These are phyloP conservation scores for Starmerella stellata DNA, from an alignment of 805 yeast species.

Conservation along the genomic window DNA sequence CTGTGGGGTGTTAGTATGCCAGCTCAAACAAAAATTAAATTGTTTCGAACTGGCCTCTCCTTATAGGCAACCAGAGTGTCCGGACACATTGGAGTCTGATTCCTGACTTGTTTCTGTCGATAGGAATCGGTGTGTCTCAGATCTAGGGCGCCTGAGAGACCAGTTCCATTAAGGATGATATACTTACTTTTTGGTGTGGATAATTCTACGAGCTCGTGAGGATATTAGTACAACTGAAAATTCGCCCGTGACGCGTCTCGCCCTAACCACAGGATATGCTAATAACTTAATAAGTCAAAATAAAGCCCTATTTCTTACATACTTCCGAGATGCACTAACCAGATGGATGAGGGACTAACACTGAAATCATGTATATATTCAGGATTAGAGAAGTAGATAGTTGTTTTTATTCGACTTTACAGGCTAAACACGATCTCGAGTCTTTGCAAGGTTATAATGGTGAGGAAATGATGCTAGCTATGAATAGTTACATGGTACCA, in stretches of 20 bases:
- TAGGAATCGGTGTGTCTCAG: conserved; percentile 20
- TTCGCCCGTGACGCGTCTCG: too few relatives aligned
- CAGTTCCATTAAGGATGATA: conserved; percentile 13
- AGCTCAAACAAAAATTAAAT: conserved; percentile 1
- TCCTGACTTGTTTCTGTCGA: conserved; percentile 10
- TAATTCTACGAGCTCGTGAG: too few relatives aligned
- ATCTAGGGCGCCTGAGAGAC: conserved; percentile 18
- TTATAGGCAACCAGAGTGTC: conserved; percentile 19
- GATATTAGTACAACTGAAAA: too few relatives aligned
- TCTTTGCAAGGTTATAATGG: too few relatives aligned
- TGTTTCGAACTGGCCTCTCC: conserved; percentile 10
- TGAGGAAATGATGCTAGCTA: too few relatives aligned
- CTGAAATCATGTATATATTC: too few relatives aligned
- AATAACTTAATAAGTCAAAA: not conserved
- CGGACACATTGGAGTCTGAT: conserved; percentile 16
- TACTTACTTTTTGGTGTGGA: conserved; percentile 18
- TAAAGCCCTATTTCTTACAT: not conserved
- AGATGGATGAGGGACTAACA: not conserved
- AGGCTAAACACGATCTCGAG: too few relatives aligned
- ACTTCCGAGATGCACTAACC: not conserved
- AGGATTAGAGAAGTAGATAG: too few relatives aligned
- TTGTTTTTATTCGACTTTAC: too few relatives aligned
- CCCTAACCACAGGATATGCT: not conserved
- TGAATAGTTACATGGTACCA: too few relatives aligned
- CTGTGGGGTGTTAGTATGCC: conserved; percentile 24